These are phyloP conservation scores for Sclerotinia trifoliorum DNA, from an alignment of 2,329 filamentous ascomycete species.

Conservation along the genomic window DNA sequence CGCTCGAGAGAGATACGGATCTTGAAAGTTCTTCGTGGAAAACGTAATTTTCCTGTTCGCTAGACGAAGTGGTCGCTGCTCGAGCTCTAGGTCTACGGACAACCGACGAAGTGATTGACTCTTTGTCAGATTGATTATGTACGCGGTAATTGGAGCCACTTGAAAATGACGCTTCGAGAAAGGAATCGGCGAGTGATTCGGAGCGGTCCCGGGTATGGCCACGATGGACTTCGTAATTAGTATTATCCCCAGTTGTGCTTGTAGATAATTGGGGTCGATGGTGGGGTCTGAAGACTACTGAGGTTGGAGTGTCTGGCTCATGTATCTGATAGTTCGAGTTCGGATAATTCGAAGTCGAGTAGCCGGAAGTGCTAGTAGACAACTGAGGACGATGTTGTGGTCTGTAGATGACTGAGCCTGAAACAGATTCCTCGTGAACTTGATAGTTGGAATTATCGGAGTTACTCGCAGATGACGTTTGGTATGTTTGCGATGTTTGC, in stretches of 20 bases:
- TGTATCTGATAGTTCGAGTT: conserved; percentile 22
- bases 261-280: conserved; percentile 20
- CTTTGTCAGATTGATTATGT: conserved; percentile 45
- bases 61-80: conserved; percentile 26
- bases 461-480: conserved; percentile 11
- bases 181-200: conserved; percentile 17
- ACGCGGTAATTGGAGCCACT: conserved; percentile 50
- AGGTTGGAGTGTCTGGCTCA: conserved; percentile 20
- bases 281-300: conserved; percentile 12
- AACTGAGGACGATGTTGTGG: conserved; percentile 15
- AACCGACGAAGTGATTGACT: conserved; percentile 43
- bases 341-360: conserved; percentile 14
- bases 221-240: conserved; percentile 19
- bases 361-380: conserved; percentile 19
- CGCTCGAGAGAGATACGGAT: conserved; percentile 42
- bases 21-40: conserved; percentile 48
- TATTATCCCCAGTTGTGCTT: conserved; percentile 19
- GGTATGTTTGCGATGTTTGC: conserved; percentile 7
- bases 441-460: conserved; percentile 22
- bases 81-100: conserved; percentile 39
- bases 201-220: conserved; percentile 11
- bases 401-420: conserved; percentile 19
- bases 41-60: conserved; percentile 51
- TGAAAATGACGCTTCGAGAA: conserved; percentile 26
- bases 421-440: conserved; percentile 5